Evolutionary conservation across 441 rosid species (phyloP), one percentile per base, ranked within the genome.

Genomic region (Populus trichocarpa): DNA sequence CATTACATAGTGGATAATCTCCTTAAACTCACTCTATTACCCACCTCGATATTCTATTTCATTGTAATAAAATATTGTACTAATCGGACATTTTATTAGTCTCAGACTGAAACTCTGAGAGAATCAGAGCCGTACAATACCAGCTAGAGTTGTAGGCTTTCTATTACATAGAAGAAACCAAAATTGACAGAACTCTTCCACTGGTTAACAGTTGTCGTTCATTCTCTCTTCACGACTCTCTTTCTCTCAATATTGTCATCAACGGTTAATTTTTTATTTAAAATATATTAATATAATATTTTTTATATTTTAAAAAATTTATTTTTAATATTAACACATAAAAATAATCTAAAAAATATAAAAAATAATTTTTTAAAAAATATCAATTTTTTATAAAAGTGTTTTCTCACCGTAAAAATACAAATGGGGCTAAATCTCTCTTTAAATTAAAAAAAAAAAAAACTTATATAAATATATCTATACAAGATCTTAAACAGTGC

Each of bases 111-210:
- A 71, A 76, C 71, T 88, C 88, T 75, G 87, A 81, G 87, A 30
- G 67, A 57, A 83, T 85, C 89, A 59, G 85, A 85, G 85, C 88
- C 87, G 90, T 90, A 86, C 90, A 81, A 78, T 84, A 79, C 81
- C 77, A 76, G 86, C 85, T 79, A 78, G 65, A 76, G 86, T 79
- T 77, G 78, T 77, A 78, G 80, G 46, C 80, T 83, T 74, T 73
- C 79, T 63, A 33, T 76, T 80, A 75, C 73, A 79, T 75, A 67
- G 75, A 78, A 85, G 78, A 79, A 79, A 83, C 81, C 86, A 84
- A 80, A 81, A 75, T 67, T 42, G 65, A 71, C 84, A 83, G 88
- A 86, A 81, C 78, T 72, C 82, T 81, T 81, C 78, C 75, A 84
- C 86, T 88, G 96, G 92, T 75, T 83, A 74, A 73, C 82, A 77